Conservation (phyloP, 495 filamentous ascomycete species). For the Xylona heveae region DNA sequence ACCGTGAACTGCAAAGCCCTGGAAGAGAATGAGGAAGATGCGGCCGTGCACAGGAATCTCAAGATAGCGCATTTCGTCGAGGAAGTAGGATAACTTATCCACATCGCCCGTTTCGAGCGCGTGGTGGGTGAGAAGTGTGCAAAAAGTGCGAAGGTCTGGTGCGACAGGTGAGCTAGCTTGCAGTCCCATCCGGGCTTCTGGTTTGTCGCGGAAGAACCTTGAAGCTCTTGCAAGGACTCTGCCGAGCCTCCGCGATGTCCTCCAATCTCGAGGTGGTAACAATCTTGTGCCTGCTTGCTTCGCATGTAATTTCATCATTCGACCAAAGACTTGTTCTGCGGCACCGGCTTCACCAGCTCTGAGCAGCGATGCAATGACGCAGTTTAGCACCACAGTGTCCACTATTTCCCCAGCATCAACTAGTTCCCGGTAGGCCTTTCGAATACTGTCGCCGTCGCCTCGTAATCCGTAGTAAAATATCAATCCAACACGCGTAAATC, state of each 20-base stretch:
- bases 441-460: constrained; percentile 42
- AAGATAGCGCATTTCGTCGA: constrained; percentile 43
- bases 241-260: constrained; percentile 13
- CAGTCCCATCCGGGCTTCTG: constrained; percentile 15
- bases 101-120: constrained; percentile 25
- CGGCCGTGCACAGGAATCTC: constrained; percentile 33
- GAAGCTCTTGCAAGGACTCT: constrained; percentile 18
- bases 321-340: constrained; percentile 57
- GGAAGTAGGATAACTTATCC: constrained; percentile 26
- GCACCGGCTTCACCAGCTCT: constrained; percentile 44
- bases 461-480: constrained; percentile 68
- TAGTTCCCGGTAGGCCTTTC: constrained; percentile 51
- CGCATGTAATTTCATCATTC: constrained; percentile 47
- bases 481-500: constrained; percentile 54
- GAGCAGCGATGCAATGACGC: constrained; percentile 59
- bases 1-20: constrained; percentile 54
- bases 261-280: constrained; percentile 18
- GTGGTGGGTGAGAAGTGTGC: constrained; percentile 20
- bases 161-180: constrained; percentile 18
- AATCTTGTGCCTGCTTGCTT: constrained; percentile 12
- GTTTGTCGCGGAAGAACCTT: constrained; percentile 12
- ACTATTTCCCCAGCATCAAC: constrained; percentile 68
- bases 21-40: constrained; percentile 47
- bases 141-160: constrained; percentile 26
- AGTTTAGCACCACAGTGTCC: constrained; percentile 72